Percentiles rank a stretch among this genome's conserved stretches.
These are phyloP conservation scores for Oropetium thomaeum DNA, from an alignment of 176 grass and related monocot genomes.

Conservation along the genomic window DNA sequence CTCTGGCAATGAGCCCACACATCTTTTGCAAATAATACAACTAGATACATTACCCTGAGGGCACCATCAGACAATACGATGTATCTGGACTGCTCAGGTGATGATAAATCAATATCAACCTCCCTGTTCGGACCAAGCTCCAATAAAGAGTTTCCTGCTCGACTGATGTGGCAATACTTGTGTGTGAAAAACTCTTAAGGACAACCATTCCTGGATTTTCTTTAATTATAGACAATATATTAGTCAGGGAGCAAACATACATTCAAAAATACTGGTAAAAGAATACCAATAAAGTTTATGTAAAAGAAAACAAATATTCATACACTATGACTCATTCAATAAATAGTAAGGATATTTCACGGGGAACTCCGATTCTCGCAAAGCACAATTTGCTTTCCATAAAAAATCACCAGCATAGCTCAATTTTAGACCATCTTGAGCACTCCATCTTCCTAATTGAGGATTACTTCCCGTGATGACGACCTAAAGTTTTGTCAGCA, in stretches of 20 bases:
- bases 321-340: conserved; percentile 18
- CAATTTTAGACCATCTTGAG: conserved; percentile 76
- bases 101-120: conserved; percentile 61
- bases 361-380: conserved; percentile 78
- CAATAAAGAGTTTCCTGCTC: conserved; percentile 45
- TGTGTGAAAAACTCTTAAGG: conserved; percentile 84
- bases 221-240: conserved; percentile 40
- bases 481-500: conserved; percentile 46
- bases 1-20: conserved; percentile 6
- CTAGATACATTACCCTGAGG: conserved; percentile 62
- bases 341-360: conserved; percentile 82
- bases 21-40: conserved; percentile 8
- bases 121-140: conserved; percentile 88
- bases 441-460: conserved; percentile 72
- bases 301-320: not conserved
- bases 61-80: conserved; percentile 77
- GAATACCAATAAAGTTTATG: conserved; percentile 6
- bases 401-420: conserved; percentile 65
- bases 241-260: not conserved
- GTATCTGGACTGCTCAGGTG: conserved; percentile 57
- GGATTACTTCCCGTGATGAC: conserved; percentile 67
- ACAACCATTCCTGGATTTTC: not conserved
- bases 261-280: conserved; percentile 13
- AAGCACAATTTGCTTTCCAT: conserved; percentile 77
- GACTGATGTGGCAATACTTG: conserved; percentile 81